phyloP scores from a whole-genome alignment of 208 protist species.

The Trypanosoma lewisi region DNA sequence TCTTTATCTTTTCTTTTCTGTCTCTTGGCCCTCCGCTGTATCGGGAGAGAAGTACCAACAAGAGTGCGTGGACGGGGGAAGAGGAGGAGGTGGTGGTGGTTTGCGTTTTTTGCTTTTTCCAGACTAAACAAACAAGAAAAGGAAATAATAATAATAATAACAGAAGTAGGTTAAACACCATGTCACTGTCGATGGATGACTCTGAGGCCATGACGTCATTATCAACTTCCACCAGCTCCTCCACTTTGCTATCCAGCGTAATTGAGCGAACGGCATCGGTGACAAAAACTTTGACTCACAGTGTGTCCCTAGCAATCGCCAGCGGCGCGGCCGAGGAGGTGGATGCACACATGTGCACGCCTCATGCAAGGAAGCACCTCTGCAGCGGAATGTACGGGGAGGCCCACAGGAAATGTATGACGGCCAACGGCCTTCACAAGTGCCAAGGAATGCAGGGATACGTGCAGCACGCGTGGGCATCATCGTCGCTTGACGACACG shows the following conservation, averaged over 20 bases:
- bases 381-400: not conserved
- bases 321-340: not conserved
- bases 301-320: not conserved
- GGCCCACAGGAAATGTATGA: not conserved
- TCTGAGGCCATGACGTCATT: not conserved
- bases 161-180: no score
- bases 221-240: not conserved
- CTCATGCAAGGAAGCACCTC: not conserved
- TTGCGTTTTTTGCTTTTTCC: no score
- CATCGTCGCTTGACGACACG: not conserved
- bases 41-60: no score
- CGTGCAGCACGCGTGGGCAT: not conserved
- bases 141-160: no score
- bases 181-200: not conserved
- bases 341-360: constrained; percentile 4
- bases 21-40: no score
- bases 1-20: no score
- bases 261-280: not conserved
- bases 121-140: no score
- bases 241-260: not conserved
- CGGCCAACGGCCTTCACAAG: not conserved
- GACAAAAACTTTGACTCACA: constrained; percentile 1
- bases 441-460: not conserved
- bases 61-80: no score
- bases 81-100: no score